Evolutionary conservation across 2,329 filamentous ascomycete species (phyloP).

Genomic region (Ambrosiella beaveri): DNA sequence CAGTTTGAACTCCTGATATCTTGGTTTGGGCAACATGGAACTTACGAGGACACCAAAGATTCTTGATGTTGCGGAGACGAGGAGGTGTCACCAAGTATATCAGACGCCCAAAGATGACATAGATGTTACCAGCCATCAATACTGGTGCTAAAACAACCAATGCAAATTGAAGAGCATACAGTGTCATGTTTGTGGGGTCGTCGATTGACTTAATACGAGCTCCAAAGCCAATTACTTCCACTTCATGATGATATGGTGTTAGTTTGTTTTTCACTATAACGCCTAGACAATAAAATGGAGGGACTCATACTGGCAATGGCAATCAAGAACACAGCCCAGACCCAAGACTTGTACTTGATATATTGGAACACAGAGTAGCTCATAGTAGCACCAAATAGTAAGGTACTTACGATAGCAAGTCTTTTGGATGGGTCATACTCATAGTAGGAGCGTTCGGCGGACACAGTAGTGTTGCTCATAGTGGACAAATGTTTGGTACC

Average conservation of each 20-base stretch:
- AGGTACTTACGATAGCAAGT: constrained; percentile 8
- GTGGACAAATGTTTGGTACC: neutral
- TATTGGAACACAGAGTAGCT: constrained; percentile 2
- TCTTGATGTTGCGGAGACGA: constrained; percentile 1
- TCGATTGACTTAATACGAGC: neutral
- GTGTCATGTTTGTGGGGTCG: neutral
- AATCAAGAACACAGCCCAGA: constrained; percentile 1
- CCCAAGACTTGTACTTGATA: constrained; percentile 4
- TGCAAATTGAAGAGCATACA: constrained; percentile 15
- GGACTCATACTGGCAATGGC: neutral
- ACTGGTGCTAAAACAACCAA: constrained; percentile 16
- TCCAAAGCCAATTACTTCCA: neutral
- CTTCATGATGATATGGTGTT: neutral
- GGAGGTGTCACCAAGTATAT: constrained; percentile 7
- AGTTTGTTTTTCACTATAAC: neutral
- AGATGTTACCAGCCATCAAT: constrained; percentile 17
- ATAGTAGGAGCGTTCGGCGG: neutral
- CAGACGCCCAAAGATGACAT: constrained; percentile 15
- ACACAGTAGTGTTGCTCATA: neutral
- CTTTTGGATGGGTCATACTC: neutral
- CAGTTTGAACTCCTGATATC: neutral
- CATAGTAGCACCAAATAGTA: neutral
- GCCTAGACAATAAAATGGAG: neutral
- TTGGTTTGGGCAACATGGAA: neutral
- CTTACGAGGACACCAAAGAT: constrained; percentile 9